Evolutionary conservation across 2,329 filamentous ascomycete genomes (phyloP).

Genomic region (Neophaeococcomyces mojaviensis): DNA sequence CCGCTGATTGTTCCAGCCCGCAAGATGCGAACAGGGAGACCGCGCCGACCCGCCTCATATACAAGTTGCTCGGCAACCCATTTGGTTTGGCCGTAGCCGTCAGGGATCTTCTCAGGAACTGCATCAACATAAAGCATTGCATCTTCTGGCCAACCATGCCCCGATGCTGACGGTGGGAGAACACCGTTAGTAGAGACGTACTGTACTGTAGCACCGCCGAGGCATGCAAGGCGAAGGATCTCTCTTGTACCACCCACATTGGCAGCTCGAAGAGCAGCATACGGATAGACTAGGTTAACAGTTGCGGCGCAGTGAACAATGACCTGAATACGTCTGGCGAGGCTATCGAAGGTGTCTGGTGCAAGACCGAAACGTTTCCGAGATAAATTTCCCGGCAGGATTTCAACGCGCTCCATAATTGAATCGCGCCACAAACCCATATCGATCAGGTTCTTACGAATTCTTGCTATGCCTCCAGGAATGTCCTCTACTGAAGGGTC

Average conservation of each 20-base stretch:
- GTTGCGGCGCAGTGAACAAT: conserved; percentile 71
- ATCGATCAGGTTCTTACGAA: conserved; percentile 70
- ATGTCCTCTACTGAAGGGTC: conserved; percentile 59
- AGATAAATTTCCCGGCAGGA: conserved; percentile 66
- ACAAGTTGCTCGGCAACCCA: conserved; percentile 75
- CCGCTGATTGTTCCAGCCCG: conserved; percentile 72
- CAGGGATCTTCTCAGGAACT: conserved; percentile 60
- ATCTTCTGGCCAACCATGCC: conserved; percentile 64
- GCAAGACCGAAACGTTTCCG: conserved; percentile 62
- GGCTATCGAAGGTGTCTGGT: conserved; percentile 55
- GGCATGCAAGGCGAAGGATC: conserved; percentile 62
- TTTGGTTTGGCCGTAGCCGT: conserved; percentile 73
- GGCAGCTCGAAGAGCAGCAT: conserved; percentile 60
- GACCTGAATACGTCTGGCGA: conserved; percentile 60
- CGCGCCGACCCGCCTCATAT: conserved; percentile 59
- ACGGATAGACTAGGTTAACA: conserved; percentile 75
- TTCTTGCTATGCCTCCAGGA: conserved; percentile 61
- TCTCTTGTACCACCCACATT: conserved; percentile 76
- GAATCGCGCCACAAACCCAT: conserved; percentile 69
- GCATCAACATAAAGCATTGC: conserved; percentile 59
- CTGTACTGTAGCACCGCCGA: conserved; percentile 63
- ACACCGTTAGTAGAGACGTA: conserved; percentile 77
- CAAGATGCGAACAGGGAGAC: conserved; percentile 63
- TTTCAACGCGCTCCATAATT: conserved; percentile 69
- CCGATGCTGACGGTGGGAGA: conserved; percentile 60